A percentile compares a stretch with the other conserved stretches of the same genome.
phyloP scores from a whole-genome alignment of 73 alveolate species.

The Tetrahymena elliotti region DNA sequence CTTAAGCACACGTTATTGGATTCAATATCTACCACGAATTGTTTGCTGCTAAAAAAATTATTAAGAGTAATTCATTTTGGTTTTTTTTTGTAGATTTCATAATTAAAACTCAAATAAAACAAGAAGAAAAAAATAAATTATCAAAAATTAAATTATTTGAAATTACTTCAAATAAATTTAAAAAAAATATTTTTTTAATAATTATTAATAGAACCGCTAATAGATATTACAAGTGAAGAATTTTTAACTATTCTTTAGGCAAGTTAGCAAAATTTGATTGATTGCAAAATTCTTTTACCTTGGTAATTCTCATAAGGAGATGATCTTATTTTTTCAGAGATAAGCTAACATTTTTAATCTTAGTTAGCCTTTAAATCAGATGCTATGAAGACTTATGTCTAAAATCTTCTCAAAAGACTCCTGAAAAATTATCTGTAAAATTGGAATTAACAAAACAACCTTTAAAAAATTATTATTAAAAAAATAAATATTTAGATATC shows the following conservation, averaged over 20 bases:
- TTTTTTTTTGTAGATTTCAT: too few relatives aligned
- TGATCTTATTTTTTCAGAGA: not conserved
- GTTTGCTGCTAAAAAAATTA: not conserved
- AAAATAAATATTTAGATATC: not conserved
- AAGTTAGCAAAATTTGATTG: not conserved
- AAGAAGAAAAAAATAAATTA: too few relatives aligned
- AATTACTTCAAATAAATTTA: not conserved
- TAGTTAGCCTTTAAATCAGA: not conserved
- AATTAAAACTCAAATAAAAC: too few relatives aligned
- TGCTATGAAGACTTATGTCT: not conserved
- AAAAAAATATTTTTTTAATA: not conserved
- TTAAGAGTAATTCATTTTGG: not conserved
- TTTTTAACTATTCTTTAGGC: not conserved
- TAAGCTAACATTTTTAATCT: not conserved
- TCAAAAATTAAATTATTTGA: not conserved
- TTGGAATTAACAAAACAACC: not conserved
- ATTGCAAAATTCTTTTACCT: not conserved
- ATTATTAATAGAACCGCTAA: not conserved
- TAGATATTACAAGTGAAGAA: not conserved
- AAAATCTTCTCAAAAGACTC: not conserved
- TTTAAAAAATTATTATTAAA: too few relatives aligned
- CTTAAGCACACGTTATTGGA: not conserved
- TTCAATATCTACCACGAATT: not conserved
- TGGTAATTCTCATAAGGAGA: not conserved
- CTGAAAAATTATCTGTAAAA: not conserved